Percentiles rank a stretch among this genome's conserved stretches.
Conservation (phyloP, 805 yeast species). For the Kodamaea kaohsiungensis region DNA sequence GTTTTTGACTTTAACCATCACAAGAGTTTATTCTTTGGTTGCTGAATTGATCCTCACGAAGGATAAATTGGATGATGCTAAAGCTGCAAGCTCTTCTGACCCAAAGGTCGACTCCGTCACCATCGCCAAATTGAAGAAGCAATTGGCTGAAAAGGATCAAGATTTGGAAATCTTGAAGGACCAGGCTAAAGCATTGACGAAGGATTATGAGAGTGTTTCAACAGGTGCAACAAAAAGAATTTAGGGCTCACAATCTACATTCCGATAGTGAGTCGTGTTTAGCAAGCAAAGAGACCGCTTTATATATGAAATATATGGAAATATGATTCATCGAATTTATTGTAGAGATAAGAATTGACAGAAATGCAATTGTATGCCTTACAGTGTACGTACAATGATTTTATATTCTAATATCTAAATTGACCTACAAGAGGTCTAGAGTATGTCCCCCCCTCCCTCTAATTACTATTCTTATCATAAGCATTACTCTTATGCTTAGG, state of each 20-base stretch:
- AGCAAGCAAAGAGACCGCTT: no score
- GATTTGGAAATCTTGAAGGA: constrained; percentile 69
- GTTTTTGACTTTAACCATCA: constrained; percentile 81
- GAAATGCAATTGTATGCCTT: no score
- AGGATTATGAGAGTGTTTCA: constrained; percentile 49
- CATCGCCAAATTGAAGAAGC: constrained; percentile 46
- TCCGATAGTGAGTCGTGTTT: no score
- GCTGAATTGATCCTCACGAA: constrained; percentile 68
- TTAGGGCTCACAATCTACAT: neutral
- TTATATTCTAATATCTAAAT: neutral
- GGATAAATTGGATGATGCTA: constrained; percentile 51
- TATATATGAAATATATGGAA: neutral
- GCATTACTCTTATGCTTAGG: constrained; percentile 97
- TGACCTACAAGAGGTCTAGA: no score
- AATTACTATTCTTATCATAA: constrained; percentile 35
- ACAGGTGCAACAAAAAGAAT: constrained; percentile 4
- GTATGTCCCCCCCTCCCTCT: no score
- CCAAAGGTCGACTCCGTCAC: constrained; percentile 33
- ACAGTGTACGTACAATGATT: no score
- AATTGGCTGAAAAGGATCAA: constrained; percentile 56
- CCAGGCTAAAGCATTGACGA: constrained; percentile 66
- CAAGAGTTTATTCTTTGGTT: constrained; percentile 80
- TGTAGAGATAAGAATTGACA: no score
- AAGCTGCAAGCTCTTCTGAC: constrained; percentile 19
- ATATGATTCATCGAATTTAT: neutral